Evolutionary conservation across 192 early-diverging fungal genomes (phyloP), one percentile per base, ranked within the genome.

Genomic region (Allomyces javanicus): DNA sequence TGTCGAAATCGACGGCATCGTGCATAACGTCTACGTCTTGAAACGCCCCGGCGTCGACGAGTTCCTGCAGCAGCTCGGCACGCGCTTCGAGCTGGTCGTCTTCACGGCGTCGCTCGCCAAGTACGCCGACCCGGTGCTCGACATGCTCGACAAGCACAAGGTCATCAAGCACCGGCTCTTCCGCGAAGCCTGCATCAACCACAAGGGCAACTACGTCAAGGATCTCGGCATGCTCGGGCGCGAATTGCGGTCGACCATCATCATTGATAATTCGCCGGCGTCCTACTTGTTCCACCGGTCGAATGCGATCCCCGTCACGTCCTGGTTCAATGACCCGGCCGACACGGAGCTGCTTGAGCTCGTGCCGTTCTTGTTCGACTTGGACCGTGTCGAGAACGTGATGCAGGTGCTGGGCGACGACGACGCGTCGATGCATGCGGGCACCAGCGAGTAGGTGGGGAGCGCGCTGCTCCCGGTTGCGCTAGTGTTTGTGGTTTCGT

Each of bases 71-170:
- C 68, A 80, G 63, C 82, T 96, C 80, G 92, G 90, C 25, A 74
- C 86, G 71, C 81, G 89, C 67, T 98, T 89, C 74, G 93, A 96
- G 72, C 78, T 96, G 62, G 93, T 95, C 14, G 88, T 95, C 27
- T 96, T 95, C 74, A 98, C 96, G 9, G 96, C 96, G 21, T 89
- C 87, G 78, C 75, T 96, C 61, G 80, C 91, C 63, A 97, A 96
- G 90, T 99, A 99, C 71, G 96, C 96, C 24, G 94, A 99, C 74
- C 93, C 94, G n/a, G 93, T 96, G 12, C 75, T 99, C 33, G 94
- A 99, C 69, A 85, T 87, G 72, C 76, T 99, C 50, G 96, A 99
- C 79, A 78, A 79, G 65, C 79, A 82, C 67, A 74, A 78, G 63
- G 91, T 92, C 9, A 85, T 99, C 10, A 87, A 86, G 66, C 94